Base-by-base conservation (phyloP, 768 basidiomycete species). In the Brasilioporus rufonigricans region DNA sequence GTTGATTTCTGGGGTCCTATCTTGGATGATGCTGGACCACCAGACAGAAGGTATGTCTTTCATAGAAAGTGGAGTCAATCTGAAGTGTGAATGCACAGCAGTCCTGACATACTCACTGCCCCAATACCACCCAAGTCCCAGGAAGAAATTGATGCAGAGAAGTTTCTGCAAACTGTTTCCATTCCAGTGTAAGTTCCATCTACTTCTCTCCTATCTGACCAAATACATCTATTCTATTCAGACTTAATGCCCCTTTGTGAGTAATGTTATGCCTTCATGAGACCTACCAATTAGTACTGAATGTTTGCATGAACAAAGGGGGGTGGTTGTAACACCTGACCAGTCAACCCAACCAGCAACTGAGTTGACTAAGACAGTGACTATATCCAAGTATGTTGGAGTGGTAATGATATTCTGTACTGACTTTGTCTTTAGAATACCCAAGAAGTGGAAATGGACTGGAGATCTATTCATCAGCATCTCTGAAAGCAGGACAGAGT, bases 401-500 rank as follows among this genome's bases (percentile, higher is more conserved):
- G 31, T 41, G 31, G 26, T 45, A 27, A 38, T 43, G 2, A 40
- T 38, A 39, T 39, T 21, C 14, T 27, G 18, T 35, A 27, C 55
- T 65, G 2, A 66, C 36, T 6, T 38, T 23, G 36, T 38, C 48
- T 39, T 2, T 52, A 87, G 85, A 58, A 80, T 83, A 38, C 74
- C 73, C 21, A 83, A 82, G 63, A 80, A 80, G 50, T 89, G 81
- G 81, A 82, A 75, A 58, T 89, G 88, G 87, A 71, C 75, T 35
- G 87, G 86, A 23, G 71, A 79, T 21, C 71, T 88, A 27, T 74
- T 76, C 50, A 73, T 80, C 21, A 73, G 72, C 24, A 67, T 68
- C 3, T 66, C 66, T 19, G 64, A 69, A 5, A 71, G 70, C 21
- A 67, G 69, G 23, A 65, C 73, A 26, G 76, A 82, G 51, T 68